Base-by-base conservation (phyloP, 2,329 filamentous ascomycete genomes). In the Lasiodiplodia sp. region DNA sequence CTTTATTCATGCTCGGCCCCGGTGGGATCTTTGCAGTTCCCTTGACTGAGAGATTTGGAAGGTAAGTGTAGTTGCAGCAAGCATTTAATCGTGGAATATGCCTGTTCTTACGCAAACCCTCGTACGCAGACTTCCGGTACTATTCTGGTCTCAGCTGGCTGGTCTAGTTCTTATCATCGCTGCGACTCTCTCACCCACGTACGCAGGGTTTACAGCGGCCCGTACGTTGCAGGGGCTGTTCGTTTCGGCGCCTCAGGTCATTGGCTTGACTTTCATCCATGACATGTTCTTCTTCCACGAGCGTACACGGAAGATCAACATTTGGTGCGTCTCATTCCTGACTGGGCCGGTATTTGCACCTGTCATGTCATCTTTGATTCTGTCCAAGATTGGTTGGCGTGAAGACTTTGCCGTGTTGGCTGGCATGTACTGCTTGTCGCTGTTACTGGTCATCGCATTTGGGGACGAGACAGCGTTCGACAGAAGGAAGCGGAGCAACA, bases 251-350 rank as follows among this genome's bases (percentile, higher is more conserved):
- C 71, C 73, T 6, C 75, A 77, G 53, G 72, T 73, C 18, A 71
- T 73, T 34, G 74, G 74, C 14, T 68, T 78, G 16, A 71, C 69
- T 28, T 72, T 73, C 28, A 71, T 80, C 18, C 76, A 79, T 55
- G 78, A 80, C 63, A 75, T 79, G 76, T 79, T 79, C 70, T 79
- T 72, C 72, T 79, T 79, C 69, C 77, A 79, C 51, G 77, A 79
- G 67, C 77, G 76, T 47, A 75, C 77, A 3, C 71, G 77, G 6
- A 78, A 77, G 58, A 75, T 78, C 64, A 77, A 76, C 23, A 49
- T 47, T 5, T 67, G 64, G 64, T 70, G 68, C 21, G 66, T 71
- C 47, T 37, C 44, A 8, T 72, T 71, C 40, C 57, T 72, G 5
- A 51, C 70, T 12, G 71, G 64, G 2, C 76, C 76, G 4, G 77